Conservation (phyloP, 176 grass and related monocot genomes). For the Saccharum officinarum region DNA sequence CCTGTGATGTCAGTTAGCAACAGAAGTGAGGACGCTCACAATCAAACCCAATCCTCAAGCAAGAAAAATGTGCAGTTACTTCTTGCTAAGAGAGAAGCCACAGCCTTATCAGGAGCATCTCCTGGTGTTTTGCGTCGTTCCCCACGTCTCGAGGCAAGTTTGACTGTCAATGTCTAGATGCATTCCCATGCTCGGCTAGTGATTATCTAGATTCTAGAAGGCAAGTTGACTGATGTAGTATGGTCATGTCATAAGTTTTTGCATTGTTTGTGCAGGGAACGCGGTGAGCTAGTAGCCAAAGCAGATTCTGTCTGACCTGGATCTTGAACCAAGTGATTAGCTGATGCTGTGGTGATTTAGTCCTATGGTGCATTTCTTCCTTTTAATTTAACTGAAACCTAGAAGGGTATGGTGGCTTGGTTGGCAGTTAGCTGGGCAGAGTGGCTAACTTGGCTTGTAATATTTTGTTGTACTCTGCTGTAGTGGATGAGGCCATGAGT, state of each 20-base stretch:
- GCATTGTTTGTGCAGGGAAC: neutral
- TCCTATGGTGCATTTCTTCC: too few relatives aligned
- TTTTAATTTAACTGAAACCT: too few relatives aligned
- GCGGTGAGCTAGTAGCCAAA: neutral
- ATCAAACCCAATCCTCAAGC: constrained; percentile 14
- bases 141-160: constrained; percentile 51
- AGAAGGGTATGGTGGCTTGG: neutral
- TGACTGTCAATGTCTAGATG: constrained; percentile 38
- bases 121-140: constrained; percentile 49
- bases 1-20: constrained; percentile 31
- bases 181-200: neutral
- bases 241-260: neutral
- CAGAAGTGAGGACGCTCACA: constrained; percentile 29
- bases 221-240: neutral
- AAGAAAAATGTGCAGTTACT: constrained; percentile 36
- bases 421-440: neutral
- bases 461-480: neutral
- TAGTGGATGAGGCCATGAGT: neutral
- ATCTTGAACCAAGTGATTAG: neutral
- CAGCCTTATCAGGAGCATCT: constrained; percentile 14
- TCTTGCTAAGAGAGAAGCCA: constrained; percentile 45
- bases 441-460: neutral
- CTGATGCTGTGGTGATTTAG: too few relatives aligned
- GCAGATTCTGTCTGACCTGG: neutral
- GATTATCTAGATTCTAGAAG: neutral